These are phyloP conservation scores for Fusarium sp. DNA, from an alignment of 2,329 filamentous ascomycete genomes.

Conservation along the genomic window DNA sequence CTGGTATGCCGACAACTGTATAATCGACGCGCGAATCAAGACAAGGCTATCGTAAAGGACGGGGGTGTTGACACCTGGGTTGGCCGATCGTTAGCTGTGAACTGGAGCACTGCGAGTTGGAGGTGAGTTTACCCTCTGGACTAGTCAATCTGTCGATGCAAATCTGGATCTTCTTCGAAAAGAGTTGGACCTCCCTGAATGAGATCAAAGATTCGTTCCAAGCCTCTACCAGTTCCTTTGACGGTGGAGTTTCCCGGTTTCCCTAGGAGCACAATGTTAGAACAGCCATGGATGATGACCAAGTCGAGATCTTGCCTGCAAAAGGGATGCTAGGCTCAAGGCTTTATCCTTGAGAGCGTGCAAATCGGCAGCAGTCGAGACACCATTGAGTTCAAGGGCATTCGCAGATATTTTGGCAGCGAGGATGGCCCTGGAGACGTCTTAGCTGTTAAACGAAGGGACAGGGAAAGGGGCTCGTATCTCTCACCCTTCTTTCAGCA, in stretches of 20 bases:
- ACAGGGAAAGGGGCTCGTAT: background rate
- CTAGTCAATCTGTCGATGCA: background rate
- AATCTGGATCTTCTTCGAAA: background rate
- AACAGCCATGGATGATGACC: background rate
- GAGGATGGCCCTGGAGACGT: background rate
- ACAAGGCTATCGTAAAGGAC: background rate
- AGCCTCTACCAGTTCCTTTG: background rate
- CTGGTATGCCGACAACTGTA: background rate
- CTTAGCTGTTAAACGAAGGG: background rate
- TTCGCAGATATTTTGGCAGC: background rate
- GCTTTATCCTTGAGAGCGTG: background rate
- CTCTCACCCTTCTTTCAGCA: background rate
- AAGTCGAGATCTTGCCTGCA: background rate
- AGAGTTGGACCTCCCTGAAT: background rate
- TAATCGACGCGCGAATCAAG: background rate
- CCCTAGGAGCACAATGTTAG: background rate
- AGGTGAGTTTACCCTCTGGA: background rate
- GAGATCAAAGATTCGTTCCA: background rate
- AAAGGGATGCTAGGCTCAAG: background rate
- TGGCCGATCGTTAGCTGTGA: background rate
- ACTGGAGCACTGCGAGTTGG: background rate
- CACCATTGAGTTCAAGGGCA: background rate
- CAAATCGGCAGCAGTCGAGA: background rate
- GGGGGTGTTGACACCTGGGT: background rate
- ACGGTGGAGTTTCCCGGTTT: background rate